Percentiles rank a stretch among this genome's conserved stretches.
Conservation (phyloP, 2,329 filamentous ascomycete genomes). For the Domatiomyces globalis region DNA sequence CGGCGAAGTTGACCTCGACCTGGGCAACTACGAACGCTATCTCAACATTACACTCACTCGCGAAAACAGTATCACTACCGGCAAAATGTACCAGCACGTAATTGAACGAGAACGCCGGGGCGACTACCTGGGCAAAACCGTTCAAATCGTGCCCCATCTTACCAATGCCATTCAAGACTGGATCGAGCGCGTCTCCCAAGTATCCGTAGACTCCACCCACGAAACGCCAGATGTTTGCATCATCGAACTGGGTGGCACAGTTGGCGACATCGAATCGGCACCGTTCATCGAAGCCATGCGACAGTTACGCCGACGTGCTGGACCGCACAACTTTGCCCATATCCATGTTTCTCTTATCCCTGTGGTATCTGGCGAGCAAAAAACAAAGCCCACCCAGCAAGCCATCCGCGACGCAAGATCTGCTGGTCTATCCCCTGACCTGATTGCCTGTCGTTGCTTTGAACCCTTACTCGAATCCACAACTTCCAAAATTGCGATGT, state of each 20-base stretch:
- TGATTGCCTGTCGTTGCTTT: constrained; percentile 88
- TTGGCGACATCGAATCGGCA: constrained; percentile 69
- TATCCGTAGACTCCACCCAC: constrained; percentile 73
- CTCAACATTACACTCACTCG: constrained; percentile 66
- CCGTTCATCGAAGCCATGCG: constrained; percentile 79
- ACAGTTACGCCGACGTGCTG: constrained; percentile 58
- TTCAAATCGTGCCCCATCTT: constrained; percentile 85
- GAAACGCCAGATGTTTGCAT: constrained; percentile 86
- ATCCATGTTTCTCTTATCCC: constrained; percentile 86
- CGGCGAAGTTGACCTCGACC: constrained; percentile 60
- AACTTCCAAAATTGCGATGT: constrained; percentile 74
- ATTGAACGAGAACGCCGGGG: constrained; percentile 58
- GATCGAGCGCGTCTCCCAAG: constrained; percentile 72
- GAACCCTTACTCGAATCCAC: constrained; percentile 57
- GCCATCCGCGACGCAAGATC: constrained; percentile 74
- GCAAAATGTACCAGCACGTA: constrained; percentile 86
- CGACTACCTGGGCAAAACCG: constrained; percentile 76
- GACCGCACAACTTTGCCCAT: constrained; percentile 68
- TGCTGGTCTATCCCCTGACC: constrained; percentile 57
- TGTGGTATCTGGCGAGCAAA: constrained; percentile 62
- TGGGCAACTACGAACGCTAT: constrained; percentile 68
- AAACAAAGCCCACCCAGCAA: constrained; percentile 93
- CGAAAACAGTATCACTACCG: constrained; percentile 94
- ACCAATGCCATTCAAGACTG: constrained; percentile 86
- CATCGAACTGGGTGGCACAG: constrained; percentile 45